These are phyloP conservation scores for Helotiales sp. DNA, from an alignment of 2,329 filamentous ascomycete species.

Conservation along the genomic window DNA sequence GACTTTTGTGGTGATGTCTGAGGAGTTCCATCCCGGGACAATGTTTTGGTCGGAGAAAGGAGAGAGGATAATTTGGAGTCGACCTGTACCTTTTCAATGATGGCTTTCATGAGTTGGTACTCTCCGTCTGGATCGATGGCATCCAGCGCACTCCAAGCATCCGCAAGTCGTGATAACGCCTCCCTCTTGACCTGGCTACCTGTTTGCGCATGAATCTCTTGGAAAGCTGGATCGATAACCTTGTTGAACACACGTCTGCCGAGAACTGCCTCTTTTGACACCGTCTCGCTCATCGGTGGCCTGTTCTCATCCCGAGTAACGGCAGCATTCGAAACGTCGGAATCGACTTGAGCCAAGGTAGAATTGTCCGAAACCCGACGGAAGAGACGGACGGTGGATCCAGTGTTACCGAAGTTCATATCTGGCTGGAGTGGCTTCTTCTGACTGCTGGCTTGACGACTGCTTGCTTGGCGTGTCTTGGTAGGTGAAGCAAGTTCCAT, in stretches of 20 bases:
- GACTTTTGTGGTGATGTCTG: constrained; percentile 44
- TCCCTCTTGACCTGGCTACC: constrained; percentile 72
- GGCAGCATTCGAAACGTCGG: constrained; percentile 20
- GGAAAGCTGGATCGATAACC: constrained; percentile 77
- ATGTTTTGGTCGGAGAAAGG: constrained; percentile 36
- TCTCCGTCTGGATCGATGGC: constrained; percentile 87
- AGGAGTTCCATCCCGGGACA: constrained; percentile 57
- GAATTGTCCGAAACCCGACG: constrained; percentile 77
- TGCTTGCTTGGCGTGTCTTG: constrained; percentile 28
- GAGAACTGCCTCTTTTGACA: constrained; percentile 78
- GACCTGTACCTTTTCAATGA: constrained; percentile 71
- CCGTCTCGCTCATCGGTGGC: constrained; percentile 56
- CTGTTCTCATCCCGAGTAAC: constrained; percentile 61
- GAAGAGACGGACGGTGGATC: constrained; percentile 89
- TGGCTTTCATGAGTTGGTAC: constrained; percentile 77
- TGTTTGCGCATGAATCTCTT: constrained; percentile 84
- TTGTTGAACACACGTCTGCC: constrained; percentile 81
- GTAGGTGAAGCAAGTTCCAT: constrained; percentile 32
- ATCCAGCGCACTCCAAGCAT: constrained; percentile 83
- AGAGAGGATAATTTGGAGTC: constrained; percentile 62
- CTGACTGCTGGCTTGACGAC: no score
- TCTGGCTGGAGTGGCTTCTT: constrained; percentile 85
- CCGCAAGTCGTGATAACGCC: constrained; percentile 77
- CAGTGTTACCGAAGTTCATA: constrained; percentile 90
- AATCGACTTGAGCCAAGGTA: constrained; percentile 28